phyloP scores from a whole-genome alignment of 164 flowering plant species.

The Sextonia rubra region DNA sequence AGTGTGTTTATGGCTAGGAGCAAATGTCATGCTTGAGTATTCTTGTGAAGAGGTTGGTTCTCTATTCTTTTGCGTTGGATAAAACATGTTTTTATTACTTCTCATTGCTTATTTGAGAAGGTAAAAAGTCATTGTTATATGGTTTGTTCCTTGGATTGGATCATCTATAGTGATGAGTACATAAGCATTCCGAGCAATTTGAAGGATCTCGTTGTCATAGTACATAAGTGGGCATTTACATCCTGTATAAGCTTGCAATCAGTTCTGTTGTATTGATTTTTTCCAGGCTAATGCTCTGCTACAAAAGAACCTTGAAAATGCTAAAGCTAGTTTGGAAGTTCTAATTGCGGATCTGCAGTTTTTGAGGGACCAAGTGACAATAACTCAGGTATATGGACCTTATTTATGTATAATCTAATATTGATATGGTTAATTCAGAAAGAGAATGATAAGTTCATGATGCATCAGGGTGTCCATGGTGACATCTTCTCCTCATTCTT shows the following conservation, averaged over 20 bases:
- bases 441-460: neutral
- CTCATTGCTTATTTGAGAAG: too few species aligned
- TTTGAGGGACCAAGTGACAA: constrained; percentile 81
- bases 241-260: neutral
- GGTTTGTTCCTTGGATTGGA: neutral
- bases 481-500: neutral
- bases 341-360: constrained; percentile 72
- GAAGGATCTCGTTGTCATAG: too few species aligned
- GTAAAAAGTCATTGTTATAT: too few species aligned
- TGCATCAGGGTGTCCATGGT: neutral
- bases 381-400: constrained; percentile 59
- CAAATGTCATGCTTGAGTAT: constrained; percentile 96
- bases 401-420: neutral
- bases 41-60: constrained; percentile 27
- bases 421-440: neutral
- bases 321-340: constrained; percentile 88
- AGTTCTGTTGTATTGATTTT: neutral
- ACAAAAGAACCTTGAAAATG: constrained; percentile 78
- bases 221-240: neutral
- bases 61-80: neutral
- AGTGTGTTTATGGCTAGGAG: constrained; percentile 94
- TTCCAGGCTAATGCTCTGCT: constrained; percentile 69
- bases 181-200: neutral
- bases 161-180: neutral
- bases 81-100: too few species aligned